Evolutionary conservation across 2,329 filamentous ascomycete genomes (phyloP), one percentile per base, ranked within the genome.

Genomic region (Ophiostoma ulmi): DNA sequence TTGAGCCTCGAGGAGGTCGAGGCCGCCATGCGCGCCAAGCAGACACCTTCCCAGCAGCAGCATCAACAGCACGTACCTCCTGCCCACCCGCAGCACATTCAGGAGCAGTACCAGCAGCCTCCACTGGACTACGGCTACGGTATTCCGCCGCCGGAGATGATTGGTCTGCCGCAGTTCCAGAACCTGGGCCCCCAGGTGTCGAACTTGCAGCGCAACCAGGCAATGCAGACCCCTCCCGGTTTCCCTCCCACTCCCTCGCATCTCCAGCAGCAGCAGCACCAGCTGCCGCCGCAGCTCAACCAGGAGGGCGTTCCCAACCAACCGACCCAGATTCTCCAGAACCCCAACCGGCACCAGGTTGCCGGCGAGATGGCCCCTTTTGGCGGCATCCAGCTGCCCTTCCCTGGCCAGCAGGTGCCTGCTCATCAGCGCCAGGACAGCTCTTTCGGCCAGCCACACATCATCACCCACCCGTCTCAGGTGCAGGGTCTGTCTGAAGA

Each of bases 1-100:
- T 90, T 99, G 91, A 98, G 93, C 76, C 80, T 99, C 77, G 95
- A 98, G 78, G 95, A 99, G 81, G 94, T 99, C 26, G 95, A 99
- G 81, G 94, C 94, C 70, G 90, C 93, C 74, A 94, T 99, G 90
- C 88, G 91, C 72, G 85, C 87, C 44, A 90, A 94, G 75, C 81
- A 87, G 41, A 87, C 52, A 8, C 64, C 68, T n/a, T 26, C 64
- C 1, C 26, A 22, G n/a, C 68, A 68, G 65, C 80, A 5, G 75
- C 75, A 31, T 31, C 31, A 58, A 22, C 58, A 41, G 58, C 74
- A 75, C 6, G 79, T 78, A 64, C 73, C 73, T 13, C 41, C 39
- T 20, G 39, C 0, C 13, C 48, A 69, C 17, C 78, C 78, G 61
- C 74, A 75, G 17, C 79, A 79, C 64, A 71, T 73, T 14, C 74